A percentile compares a stretch with the other conserved stretches of the same genome.
Evolutionary conservation across 2,329 filamentous ascomycete species (phyloP).

Genomic region (Ascochyta lentis): DNA sequence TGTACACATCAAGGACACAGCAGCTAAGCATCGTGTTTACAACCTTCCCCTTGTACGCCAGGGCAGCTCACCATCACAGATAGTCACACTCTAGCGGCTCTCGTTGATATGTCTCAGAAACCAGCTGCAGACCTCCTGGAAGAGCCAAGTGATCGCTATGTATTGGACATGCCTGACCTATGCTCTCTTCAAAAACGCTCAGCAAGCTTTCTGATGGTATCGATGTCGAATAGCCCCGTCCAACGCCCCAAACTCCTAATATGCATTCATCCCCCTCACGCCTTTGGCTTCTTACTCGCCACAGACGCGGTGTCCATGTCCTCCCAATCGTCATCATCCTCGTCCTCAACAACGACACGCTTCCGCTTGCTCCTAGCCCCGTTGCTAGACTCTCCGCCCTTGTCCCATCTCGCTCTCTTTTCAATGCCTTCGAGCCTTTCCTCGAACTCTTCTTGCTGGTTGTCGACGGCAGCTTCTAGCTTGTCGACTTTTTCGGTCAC

Average conservation of each 20-base stretch:
- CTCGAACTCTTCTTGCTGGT: constrained; percentile 76
- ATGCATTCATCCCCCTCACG: constrained; percentile 16
- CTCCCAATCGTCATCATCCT: constrained; percentile 48
- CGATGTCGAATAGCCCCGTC: neutral
- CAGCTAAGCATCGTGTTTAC: too few relatives aligned
- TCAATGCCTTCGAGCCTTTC: constrained; percentile 63
- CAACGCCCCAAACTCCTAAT: constrained; percentile 9
- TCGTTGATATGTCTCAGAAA: too few relatives aligned
- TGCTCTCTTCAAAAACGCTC: neutral
- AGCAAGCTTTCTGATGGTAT: constrained; percentile 10
- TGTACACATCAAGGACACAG: too few relatives aligned
- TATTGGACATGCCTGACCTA: too few relatives aligned
- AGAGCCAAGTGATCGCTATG: too few relatives aligned
- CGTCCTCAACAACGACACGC: constrained; percentile 45
- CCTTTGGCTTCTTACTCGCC: constrained; percentile 19
- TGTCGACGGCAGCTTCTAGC: constrained; percentile 71
- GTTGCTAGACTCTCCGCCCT: constrained; percentile 24
- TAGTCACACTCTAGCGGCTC: too few relatives aligned
- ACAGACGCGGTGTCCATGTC: constrained; percentile 40
- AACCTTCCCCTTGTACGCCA: too few relatives aligned
- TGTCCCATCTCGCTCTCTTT: constrained; percentile 37
- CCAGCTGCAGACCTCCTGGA: too few relatives aligned
- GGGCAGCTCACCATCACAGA: too few relatives aligned
- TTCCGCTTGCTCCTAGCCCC: constrained; percentile 43
- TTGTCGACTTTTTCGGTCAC: constrained; percentile 72